A percentile compares a stretch with the other conserved stretches of the same genome.
These are phyloP conservation scores for Botrytis galanthina DNA, from an alignment of 2,329 filamentous ascomycete species.

Conservation along the genomic window DNA sequence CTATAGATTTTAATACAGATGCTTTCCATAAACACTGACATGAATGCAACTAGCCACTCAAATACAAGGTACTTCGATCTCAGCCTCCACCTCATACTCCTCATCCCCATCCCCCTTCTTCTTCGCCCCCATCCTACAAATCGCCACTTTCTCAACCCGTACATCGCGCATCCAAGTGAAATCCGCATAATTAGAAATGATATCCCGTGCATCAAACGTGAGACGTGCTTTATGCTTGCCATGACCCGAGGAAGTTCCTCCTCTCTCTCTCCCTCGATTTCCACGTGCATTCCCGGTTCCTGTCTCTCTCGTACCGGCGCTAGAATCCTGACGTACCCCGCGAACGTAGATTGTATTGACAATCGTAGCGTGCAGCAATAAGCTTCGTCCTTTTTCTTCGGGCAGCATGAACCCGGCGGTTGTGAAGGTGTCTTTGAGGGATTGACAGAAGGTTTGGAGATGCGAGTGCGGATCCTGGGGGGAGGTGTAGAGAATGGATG, in stretches of 20 bases:
- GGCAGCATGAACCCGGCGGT: slow-evolving; percentile 54
- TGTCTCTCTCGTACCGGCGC: slow-evolving; percentile 29
- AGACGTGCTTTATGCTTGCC: slow-evolving; percentile 30
- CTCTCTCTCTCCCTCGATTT: neutral
- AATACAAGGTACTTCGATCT: slow-evolving; percentile 28
- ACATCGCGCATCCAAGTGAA: slow-evolving; percentile 70
- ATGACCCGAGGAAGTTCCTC: slow-evolving; percentile 29
- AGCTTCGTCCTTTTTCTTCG: slow-evolving; percentile 52
- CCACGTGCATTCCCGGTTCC: neutral
- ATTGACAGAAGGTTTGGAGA: slow-evolving; percentile 57
- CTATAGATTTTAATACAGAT: neutral
- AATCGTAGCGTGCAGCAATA: slow-evolving; percentile 81
- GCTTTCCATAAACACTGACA: no score
- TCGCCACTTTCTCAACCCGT: slow-evolving; percentile 65
- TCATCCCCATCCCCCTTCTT: slow-evolving; percentile 38
- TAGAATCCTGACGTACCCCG: slow-evolving; percentile 19
- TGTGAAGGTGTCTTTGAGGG: slow-evolving; percentile 54
- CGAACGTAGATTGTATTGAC: slow-evolving; percentile 78
- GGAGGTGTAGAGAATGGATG: slow-evolving; percentile 58
- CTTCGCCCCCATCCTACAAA: slow-evolving; percentile 87
- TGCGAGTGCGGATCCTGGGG: slow-evolving; percentile 53
- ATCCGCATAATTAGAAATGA: slow-evolving; percentile 60
- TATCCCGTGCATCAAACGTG: slow-evolving; percentile 52
- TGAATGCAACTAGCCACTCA: neutral
- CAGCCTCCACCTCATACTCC: slow-evolving; percentile 35